Evolutionary conservation across 805 yeast genomes (phyloP), one percentile per base, ranked within the genome.

Genomic region (Candida gorgasii): DNA sequence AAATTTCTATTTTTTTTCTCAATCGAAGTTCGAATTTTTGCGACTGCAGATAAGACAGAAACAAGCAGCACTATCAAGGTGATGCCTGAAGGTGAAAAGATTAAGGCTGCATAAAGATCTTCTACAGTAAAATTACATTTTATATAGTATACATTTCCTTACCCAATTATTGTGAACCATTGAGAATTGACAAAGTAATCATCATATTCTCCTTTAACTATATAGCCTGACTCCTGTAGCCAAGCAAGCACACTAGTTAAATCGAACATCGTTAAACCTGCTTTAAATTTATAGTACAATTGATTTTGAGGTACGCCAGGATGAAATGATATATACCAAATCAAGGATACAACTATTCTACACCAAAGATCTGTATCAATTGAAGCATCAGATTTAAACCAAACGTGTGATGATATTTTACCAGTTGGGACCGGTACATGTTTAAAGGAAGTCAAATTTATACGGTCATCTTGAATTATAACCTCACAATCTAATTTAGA

Each of bases 341-440:
- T 43, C 5, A 84, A 49, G 8, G 79, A 67, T 16, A 73, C 63
- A 0, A 84, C 58, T 1, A 84, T 59, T 39, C 70, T 73, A 11
- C 62, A 61, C 95, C 96, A 90, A 5, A 88, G 61, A 0, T 55
- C 53, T 18, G 58, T 62, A 46, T 84, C 81, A 32, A 89, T 71
- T 19, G 70, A 59, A 1, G 95, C 92, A 23, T 67, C 59, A 27
- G 83, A 59, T 50, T 83, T 85, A 9, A 86, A 69, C 96, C 97
- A 89, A 7, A 84, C 58, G 29, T 76, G 75, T 2, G 85, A 76
- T 45, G 87, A 82, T 2, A 89, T 78, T 14, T 70, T 62, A 0
- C 83, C 84, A 7, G 67, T 48, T 0, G 90, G 89, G 2, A 82
- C 75, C 1, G 80, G 68, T 1, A 67, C 56, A 4, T 51, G 45